Evolutionary conservation across 352 stramenopile species (phyloP), one percentile per base, ranked within the genome.

Genomic region (Globisporangium mamillatum): DNA sequence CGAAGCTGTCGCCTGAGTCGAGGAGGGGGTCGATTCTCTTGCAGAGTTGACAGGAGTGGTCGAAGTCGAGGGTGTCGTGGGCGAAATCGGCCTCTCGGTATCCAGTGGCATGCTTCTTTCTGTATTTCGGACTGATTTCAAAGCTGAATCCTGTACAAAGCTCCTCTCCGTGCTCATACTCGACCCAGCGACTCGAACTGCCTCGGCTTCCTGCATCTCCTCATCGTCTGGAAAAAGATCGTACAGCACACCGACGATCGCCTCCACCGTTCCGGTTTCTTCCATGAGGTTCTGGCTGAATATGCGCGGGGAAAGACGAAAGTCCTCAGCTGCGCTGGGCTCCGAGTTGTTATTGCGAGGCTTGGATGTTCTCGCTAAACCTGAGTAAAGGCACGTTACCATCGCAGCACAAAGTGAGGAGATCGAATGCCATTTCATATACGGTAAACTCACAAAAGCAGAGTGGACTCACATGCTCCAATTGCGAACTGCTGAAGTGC

Each of bases 241-340:
- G 59, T 90, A 84, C 63, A 92, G 76, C 4, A 89, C 81, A 0
- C 68, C 72, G 29, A 92, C 79, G 62, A 92, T 78, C 6, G 77
- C 71, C 41, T 92, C 80, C 1, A 90, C 78, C 1, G 77, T 72
- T 9, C 82, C 79, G 0, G 81, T 91, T 57, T 91, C 79, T 60
- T 90, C 82, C 69, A 94, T 70, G 14, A 92, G 60, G 34, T 88
- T 91, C 44, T 89, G 84, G 38, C 81, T 89, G 34, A 89, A 86
- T 18, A 87, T 77, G 0, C 81, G 75, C 8, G 84, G 84, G 7
- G 84, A 79, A 12, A 89, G 53, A 18, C 86, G 81, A 18, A 90
- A 70, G 58, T 94, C 86, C 25, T 92, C 78, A 7, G 64, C 41
- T 4, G 63, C 41, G 46, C 69, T 74, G 1, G 41, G 48, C 12